phyloP scores from a whole-genome alignment of 208 protist species.

The Leishmania tarentolae region DNA sequence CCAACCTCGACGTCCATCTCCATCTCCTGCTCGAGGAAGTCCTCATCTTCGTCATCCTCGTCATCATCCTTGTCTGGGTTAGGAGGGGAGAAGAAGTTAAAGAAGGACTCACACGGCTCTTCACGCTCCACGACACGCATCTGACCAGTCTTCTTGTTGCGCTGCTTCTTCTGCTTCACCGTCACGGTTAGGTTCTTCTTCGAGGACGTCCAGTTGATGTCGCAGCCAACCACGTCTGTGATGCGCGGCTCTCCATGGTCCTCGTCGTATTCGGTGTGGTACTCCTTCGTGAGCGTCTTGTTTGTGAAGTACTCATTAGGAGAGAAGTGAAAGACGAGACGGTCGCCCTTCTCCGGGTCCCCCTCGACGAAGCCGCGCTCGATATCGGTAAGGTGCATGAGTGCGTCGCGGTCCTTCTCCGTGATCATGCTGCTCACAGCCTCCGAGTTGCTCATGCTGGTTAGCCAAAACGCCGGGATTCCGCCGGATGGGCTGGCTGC shows the following conservation, averaged over 20 bases:
- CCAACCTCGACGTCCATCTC: slow-evolving; percentile 85
- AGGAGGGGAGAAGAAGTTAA: slow-evolving; percentile 92
- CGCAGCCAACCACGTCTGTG: slow-evolving; percentile 65
- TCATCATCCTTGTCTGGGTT: slow-evolving; percentile 34
- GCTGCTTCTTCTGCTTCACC: slow-evolving; percentile 90
- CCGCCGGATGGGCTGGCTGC: slow-evolving; percentile 59
- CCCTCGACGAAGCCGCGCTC: slow-evolving; percentile 45
- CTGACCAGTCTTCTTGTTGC: slow-evolving; percentile 83
- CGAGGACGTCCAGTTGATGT: slow-evolving; percentile 81
- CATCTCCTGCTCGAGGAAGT: slow-evolving; percentile 66
- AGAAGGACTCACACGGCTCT: slow-evolving; percentile 90
- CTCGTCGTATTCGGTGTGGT: slow-evolving; percentile 78
- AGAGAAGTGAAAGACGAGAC: slow-evolving; percentile 84
- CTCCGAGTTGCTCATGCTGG: slow-evolving; percentile 61
- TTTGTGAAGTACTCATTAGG: slow-evolving; percentile 94
- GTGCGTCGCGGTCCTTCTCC: slow-evolving; percentile 62
- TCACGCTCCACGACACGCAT: slow-evolving; percentile 83
- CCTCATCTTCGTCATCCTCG: slow-evolving; percentile 61
- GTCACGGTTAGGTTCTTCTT: slow-evolving; percentile 86
- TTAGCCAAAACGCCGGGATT: slow-evolving; percentile 91
- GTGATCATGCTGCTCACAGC: slow-evolving; percentile 59
- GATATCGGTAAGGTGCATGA: slow-evolving; percentile 66
- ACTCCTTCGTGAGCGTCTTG: slow-evolving; percentile 88
- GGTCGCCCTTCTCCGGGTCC: slow-evolving; percentile 70
- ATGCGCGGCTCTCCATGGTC: slow-evolving; percentile 75